Evolutionary conservation across 768 basidiomycete species (phyloP), one percentile per base, ranked within the genome.

Genomic region (Lactarius sp.): DNA sequence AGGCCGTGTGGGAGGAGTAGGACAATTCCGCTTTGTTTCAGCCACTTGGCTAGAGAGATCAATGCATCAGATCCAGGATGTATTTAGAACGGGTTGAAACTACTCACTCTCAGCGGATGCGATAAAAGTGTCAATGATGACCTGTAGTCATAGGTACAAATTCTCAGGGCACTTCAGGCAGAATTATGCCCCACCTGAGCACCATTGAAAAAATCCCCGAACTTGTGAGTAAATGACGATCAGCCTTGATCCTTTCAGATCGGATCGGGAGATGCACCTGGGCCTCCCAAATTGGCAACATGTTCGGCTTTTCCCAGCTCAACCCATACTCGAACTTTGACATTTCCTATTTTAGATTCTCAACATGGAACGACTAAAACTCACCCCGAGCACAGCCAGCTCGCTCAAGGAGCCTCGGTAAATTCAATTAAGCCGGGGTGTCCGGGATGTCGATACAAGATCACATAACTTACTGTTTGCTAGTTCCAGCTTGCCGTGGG

Each of bases 171-270:
- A 39, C 46, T 3, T 44, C 42, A 27, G 20, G 33, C 22, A 9
- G 69, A 39, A 47, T 18, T 10, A 12, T 52, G 18, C 37, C 72
- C 41, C 62, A 81, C 82, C 74, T 89, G 89, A 12, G 92, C 90
- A 2, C 92, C 92, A 70, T 97, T 95, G 77, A 91, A 90, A 75
- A 97, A 97, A 71, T 95, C 94, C 22, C 93, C 93, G 67, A 94
- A 94, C 84, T 89, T 89, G 66, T 10, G 31, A 57, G n/a, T 10
- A 27, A 53, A 20, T 9, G 20, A 47, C 58, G 44, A 49, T 53
- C 42, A 60, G 59, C 47, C 20, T 65, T 59, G 39, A 53, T 20
- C 47, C 20, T 18, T 44, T 13, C 47, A 49, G 47, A 49, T 49
- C 53, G 36, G 47, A 22, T 47, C 27, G n/a, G 44, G 56, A 44